Evolutionary conservation across 257 asterid genomes (phyloP).

Genomic region (Lantana camara): DNA sequence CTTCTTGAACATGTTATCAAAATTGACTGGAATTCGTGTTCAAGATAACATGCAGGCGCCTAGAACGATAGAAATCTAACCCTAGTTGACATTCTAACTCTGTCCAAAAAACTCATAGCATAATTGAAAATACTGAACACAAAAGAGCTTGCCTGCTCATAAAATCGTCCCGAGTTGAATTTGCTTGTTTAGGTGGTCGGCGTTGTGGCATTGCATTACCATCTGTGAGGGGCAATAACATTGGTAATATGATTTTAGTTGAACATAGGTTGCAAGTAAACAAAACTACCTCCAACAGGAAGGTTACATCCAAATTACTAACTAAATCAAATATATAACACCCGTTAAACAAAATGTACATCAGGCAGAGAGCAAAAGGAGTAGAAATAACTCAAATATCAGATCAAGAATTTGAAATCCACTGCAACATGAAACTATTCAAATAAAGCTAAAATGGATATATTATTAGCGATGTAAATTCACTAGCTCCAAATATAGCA

Average conservation of each 20-base stretch:
- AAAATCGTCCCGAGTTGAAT: conserved; percentile 63
- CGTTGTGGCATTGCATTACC: conserved; percentile 58
- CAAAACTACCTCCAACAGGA: neutral
- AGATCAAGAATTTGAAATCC: too few relatives aligned
- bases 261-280: neutral
- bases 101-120: neutral
- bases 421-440: too few relatives aligned
- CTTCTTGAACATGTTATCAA: too few relatives aligned
- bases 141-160: conserved; percentile 63
- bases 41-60: neutral
- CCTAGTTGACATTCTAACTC: neutral
- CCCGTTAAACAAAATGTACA: neutral
- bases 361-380: too few relatives aligned
- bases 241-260: neutral
- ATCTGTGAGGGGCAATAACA: conserved; percentile 49
- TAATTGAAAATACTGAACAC: neutral
- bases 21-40: neutral
- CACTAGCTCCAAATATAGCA: too few relatives aligned
- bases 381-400: neutral
- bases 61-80: neutral
- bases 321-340: neutral
- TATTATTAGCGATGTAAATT: too few relatives aligned
- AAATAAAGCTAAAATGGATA: too few relatives aligned
- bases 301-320: neutral
- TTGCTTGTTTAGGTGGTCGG: conserved; percentile 57